These are phyloP conservation scores for Colletotrichum kahawae DNA, from an alignment of 2,329 filamentous ascomycete species.

Conservation along the genomic window DNA sequence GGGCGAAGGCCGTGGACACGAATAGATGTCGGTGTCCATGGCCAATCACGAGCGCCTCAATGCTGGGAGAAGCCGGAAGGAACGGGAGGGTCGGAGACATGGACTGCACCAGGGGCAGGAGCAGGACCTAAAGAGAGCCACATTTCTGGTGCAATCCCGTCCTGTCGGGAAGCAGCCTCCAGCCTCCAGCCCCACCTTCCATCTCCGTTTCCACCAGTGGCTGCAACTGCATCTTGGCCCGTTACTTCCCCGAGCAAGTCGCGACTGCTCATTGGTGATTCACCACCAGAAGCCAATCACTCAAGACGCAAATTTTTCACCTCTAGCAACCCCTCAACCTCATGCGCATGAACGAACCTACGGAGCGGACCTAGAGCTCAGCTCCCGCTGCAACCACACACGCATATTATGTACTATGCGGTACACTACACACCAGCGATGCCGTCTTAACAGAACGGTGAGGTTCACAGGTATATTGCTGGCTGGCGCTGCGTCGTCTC, in stretches of 20 bases:
- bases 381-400: neutral
- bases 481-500: neutral
- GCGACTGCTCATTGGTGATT: constrained; percentile 15
- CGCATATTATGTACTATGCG: neutral
- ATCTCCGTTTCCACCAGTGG: neutral
- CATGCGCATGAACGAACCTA: neutral
- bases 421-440: neutral
- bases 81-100: constrained; percentile 1
- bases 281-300: neutral
- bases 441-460: neutral
- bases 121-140: neutral
- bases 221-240: neutral
- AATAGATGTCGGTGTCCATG: neutral
- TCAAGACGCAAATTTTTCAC: constrained; percentile 15
- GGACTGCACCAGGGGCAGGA: neutral
- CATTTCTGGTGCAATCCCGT: constrained; percentile 3
- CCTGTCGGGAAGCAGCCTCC: constrained; percentile 18
- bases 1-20: constrained; percentile 12
- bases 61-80: constrained; percentile 19
- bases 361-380: neutral
- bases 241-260: constrained; percentile 5
- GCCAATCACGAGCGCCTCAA: neutral
- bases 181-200: neutral
- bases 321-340: neutral
- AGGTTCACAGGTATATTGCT: neutral